phyloP scores from a whole-genome alignment of 306 rosid genomes.

The Castanea mollissima region DNA sequence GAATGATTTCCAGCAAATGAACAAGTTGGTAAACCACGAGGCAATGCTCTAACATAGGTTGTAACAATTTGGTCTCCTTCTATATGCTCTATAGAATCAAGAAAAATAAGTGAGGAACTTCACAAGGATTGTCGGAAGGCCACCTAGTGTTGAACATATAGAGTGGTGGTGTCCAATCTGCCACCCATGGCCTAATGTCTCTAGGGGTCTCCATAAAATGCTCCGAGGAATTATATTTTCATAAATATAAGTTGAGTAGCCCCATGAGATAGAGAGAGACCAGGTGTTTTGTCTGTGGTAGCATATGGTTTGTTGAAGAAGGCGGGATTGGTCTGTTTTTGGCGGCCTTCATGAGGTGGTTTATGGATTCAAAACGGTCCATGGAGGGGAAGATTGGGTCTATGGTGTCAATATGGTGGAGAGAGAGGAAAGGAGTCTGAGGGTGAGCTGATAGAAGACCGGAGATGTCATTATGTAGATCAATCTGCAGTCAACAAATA shows the following conservation, averaged over 20 bases:
- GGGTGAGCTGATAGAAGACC: conserved; percentile 50
- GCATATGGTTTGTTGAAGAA: conserved; percentile 53
- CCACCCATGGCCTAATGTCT: conserved; percentile 38
- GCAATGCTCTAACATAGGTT: conserved; percentile 25
- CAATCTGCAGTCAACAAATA: conserved; percentile 27
- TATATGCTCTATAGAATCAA: conserved; percentile 14
- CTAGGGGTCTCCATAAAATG: conserved; percentile 35
- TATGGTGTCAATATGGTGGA: conserved; percentile 46
- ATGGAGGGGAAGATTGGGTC: conserved; percentile 49
- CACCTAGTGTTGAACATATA: conserved; percentile 46
- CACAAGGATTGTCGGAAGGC: conserved; percentile 31
- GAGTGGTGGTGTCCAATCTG: conserved; percentile 13
- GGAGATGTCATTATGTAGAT: conserved; percentile 36
- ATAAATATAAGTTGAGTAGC: conserved; percentile 48
- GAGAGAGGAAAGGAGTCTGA: conserved; percentile 36
- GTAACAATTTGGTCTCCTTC: conserved; percentile 4
- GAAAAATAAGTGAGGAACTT: conserved; percentile 47
- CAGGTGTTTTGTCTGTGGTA: conserved; percentile 44
- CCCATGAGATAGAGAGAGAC: conserved; percentile 55
- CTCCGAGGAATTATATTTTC: conserved; percentile 35
- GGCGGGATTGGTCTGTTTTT: conserved; percentile 34
- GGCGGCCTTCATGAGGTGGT: conserved; percentile 40
- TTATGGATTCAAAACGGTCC: conserved; percentile 39
- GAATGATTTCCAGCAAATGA: conserved; percentile 29
- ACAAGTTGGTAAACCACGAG: conserved; percentile 34